Base-by-base conservation (phyloP, 2,329 filamentous ascomycete genomes). In the Claviceps paspali region DNA sequence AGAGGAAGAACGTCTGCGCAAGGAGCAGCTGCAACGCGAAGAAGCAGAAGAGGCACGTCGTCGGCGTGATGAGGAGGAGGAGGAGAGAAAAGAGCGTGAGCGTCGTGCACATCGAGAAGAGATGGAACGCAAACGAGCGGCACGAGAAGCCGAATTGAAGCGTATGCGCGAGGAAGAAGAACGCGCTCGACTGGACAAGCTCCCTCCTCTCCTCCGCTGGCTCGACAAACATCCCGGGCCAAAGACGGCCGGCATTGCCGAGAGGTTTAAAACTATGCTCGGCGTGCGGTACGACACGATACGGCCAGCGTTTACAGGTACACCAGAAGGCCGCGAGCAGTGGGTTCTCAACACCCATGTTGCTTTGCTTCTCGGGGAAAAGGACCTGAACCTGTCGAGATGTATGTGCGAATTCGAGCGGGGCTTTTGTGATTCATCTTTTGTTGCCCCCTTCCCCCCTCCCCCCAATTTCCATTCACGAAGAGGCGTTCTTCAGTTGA, bases 341-440 rank as follows among this genome's bases (percentile, higher is more conserved):
- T 80, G 76, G 75, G 55, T 79, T 38, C 63, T 79, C 35, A 80
- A 79, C 47, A 73, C 69, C 3, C 70, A 79, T 39, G 73, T 70
- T 35, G 75, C 76, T 7, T 56, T 79, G 11, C 63, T 80, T 7
- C 59, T 80, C 2, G 76, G 76, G 11, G 73, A 79, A 48, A 78
- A 76, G 48, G 76, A 80, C 45, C 56, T 77, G 15, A 58, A 62
- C 11, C 61, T 80, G 3, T 68, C 71, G 11, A 62, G 65, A 60
- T 79, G 72, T 76, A 58, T 59, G 40, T 39, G 18, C 15, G 38
- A 14, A 23, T n/a, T n/a, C n/a, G n/a, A n/a, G n/a, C n/a, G n/a
- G n/a, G n/a, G n/a, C n/a, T n/a, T n/a, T n/a, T n/a, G n/a, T n/a
- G n/a, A n/a, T n/a, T n/a, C n/a, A n/a, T n/a, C n/a, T n/a, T n/a